Percentiles rank a stretch among this genome's conserved stretches.
phyloP scores from a whole-genome alignment of 1,284 basidiomycete genomes.

The Malassezia slooffiae region DNA sequence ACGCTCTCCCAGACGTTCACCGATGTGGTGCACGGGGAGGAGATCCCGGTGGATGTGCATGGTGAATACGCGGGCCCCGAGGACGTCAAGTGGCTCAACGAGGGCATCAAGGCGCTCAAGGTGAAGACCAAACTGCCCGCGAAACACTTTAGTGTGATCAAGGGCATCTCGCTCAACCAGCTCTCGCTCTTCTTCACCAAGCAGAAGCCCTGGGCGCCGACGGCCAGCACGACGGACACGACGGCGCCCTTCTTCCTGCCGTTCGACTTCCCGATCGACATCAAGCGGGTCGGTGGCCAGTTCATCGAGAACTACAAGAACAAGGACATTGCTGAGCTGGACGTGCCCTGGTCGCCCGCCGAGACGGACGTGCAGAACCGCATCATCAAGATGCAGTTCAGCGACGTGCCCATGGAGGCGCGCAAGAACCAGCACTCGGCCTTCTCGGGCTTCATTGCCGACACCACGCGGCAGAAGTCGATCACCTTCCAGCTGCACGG shows the following conservation, averaged over 20 bases:
- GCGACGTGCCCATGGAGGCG: slow-evolving; percentile 56
- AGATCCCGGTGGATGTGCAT: slow-evolving; percentile 56
- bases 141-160: slow-evolving; percentile 59
- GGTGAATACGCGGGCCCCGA: slow-evolving; percentile 59
- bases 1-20: slow-evolving; percentile 61
- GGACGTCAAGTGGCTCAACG: slow-evolving; percentile 61
- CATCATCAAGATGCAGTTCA: slow-evolving; percentile 58
- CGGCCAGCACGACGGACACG: slow-evolving; percentile 56
- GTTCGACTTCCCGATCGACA: slow-evolving; percentile 62
- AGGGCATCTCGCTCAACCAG: slow-evolving; percentile 58
- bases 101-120: slow-evolving; percentile 60
- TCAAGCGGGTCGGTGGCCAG: slow-evolving; percentile 56
- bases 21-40: slow-evolving; percentile 60
- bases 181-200: slow-evolving; percentile 57
- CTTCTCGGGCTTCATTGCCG: slow-evolving; percentile 61
- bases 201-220: slow-evolving; percentile 51
- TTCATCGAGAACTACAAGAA: slow-evolving; percentile 56
- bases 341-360: slow-evolving; percentile 56
- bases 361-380: slow-evolving; percentile 58
- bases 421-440: slow-evolving; percentile 51
- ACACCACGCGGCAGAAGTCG: slow-evolving; percentile 53
- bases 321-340: slow-evolving; percentile 56
- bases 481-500: slow-evolving; percentile 57
- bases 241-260: slow-evolving; percentile 59
- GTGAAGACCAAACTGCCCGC: slow-evolving; percentile 59